These are phyloP conservation scores for Neopestalotiopsis sp. DNA, from an alignment of 2,329 filamentous ascomycete genomes.

Conservation along the genomic window DNA sequence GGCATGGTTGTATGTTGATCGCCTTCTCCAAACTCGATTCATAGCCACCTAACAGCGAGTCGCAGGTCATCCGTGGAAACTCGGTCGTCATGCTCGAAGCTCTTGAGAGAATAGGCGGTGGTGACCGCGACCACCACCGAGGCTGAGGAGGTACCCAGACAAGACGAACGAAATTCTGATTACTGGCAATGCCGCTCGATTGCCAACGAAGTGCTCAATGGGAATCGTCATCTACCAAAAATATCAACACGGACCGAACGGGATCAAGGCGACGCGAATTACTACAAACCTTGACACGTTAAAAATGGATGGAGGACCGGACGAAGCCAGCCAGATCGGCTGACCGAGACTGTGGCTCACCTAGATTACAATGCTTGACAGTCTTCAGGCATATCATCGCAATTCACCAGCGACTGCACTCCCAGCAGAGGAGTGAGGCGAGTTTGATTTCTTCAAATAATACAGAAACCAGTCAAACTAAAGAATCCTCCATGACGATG, in stretches of 20 bases:
- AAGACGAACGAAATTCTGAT: background rate
- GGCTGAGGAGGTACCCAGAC: background rate
- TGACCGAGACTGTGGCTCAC: background rate
- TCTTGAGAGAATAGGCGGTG: constrained; percentile 70
- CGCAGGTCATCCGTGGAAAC: constrained; percentile 91
- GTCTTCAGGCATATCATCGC: background rate
- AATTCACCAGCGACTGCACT: background rate
- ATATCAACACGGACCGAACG: background rate
- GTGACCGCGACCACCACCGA: constrained; percentile 48
- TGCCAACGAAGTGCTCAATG: background rate
- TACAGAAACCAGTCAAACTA: background rate
- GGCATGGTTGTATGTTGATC: constrained; percentile 82
- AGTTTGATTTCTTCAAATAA: background rate
- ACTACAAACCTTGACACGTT: background rate
- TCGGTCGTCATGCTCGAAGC: constrained; percentile 98
- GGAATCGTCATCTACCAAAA: background rate
- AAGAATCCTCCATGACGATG: background rate
- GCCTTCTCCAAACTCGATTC: background rate
- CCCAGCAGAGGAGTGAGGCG: background rate
- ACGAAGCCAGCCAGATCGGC: background rate
- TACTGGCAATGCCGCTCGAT: background rate
- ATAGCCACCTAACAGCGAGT: background rate
- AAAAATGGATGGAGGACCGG: background rate
- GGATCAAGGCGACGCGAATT: background rate
- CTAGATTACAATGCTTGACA: background rate